These are phyloP conservation scores for Luzula sylvatica DNA, from an alignment of 176 grass and related monocot genomes.

Conservation along the genomic window DNA sequence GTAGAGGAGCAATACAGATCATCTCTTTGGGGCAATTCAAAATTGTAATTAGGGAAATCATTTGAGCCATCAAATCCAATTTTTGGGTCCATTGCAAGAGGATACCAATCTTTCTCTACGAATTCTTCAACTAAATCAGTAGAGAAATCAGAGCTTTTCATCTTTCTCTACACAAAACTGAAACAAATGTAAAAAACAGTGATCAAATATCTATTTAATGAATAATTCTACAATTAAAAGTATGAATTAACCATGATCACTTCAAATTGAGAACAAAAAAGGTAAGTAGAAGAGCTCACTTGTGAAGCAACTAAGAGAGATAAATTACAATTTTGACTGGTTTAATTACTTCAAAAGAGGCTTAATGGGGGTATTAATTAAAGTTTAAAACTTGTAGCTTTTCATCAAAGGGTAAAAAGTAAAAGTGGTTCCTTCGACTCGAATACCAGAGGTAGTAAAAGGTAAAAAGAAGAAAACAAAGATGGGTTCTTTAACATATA, in stretches of 20 bases:
- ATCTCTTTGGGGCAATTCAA: conserved; percentile 27
- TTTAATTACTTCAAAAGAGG: conserved; percentile 30
- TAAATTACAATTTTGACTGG: conserved; percentile 22
- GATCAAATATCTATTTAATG: no score
- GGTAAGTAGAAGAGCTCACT: background rate
- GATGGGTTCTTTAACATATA: background rate
- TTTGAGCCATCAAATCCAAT: conserved; percentile 45
- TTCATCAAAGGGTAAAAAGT: conserved; percentile 52
- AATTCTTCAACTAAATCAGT: conserved; percentile 38
- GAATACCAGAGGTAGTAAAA: conserved; percentile 4
- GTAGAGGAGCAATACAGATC: conserved; percentile 32
- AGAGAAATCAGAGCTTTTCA: conserved; percentile 16
- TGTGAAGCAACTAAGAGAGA: conserved; percentile 17
- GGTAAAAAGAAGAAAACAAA: background rate
- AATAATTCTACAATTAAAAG: no score
- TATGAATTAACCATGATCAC: background rate
- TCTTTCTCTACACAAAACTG: conserved; percentile 14
- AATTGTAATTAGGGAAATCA: conserved; percentile 40
- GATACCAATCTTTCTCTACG: conserved; percentile 43
- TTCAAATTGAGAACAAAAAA: background rate
- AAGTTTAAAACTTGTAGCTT: conserved; percentile 41
- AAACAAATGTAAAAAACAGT: conserved; percentile 5
- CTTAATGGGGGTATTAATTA: conserved; percentile 33
- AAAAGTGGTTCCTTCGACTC: conserved; percentile 38
- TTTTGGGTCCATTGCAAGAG: conserved; percentile 45